Evolutionary conservation across 1,284 basidiomycete species (phyloP), one percentile per base, ranked within the genome.

Genomic region (Heterobasidion irregulare): DNA sequence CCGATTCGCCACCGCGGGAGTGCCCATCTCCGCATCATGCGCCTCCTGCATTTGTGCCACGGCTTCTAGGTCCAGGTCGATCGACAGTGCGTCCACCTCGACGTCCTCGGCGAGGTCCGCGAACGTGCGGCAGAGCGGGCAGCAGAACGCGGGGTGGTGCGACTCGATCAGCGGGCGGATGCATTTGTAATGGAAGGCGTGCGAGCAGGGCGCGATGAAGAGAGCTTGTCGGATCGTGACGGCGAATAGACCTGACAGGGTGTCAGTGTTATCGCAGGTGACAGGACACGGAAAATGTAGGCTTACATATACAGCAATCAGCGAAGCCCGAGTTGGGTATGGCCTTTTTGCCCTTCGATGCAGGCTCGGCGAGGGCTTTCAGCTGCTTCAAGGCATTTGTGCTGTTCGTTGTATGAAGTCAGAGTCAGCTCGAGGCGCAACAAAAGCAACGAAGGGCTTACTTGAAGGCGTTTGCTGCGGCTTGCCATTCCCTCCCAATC

Each of bases 111-210:
- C 94, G 12, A 99, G 80, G 67, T 98, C 92, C 10, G 94, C 94
- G 67, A 92, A 97, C 0, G 91, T 92, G 47, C 91, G 77, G 70
- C 96, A 99, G 8, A 99, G 82, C 0, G 96, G 97, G 64, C 96
- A 99, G 7, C 86, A 92, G 72, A 99, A 99, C 2, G 92, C 91
- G 0, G 96, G 93, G 64, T 96, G 85, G 70, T 98, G 94, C 41
- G 80, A 71, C 62, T 89, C 81, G 47, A 99, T 79, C 15, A 98
- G 76, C 0, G 94, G 95, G 0, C 94, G 84, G 61, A 99, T 96
- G 71, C 97, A 99, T 71, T 98, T 98, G 82, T 92, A 98, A 72
- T 98, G 96, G 76, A 97, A 98, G 0, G 95, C 88, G 71, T 98
- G 96, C 6, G 93, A 96, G 70, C 93, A 95, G 0, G 93, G 93